Conservation (phyloP, 371 early-diverging fungal genomes). For the Mortierella sp. region DNA sequence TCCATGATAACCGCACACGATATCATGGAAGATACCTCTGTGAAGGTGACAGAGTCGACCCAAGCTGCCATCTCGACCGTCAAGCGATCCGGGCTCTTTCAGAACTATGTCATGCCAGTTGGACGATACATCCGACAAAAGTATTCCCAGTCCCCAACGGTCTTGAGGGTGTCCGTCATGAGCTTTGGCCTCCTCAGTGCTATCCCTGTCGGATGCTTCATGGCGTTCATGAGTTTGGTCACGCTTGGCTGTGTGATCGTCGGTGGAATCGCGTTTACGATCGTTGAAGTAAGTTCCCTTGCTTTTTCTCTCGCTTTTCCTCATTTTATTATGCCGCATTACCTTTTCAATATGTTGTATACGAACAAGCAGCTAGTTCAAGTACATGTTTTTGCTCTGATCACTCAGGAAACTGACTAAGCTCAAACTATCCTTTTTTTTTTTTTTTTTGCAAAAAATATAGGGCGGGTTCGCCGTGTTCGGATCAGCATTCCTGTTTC, state of each 20-base stretch:
- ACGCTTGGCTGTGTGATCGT: conserved; percentile 28
- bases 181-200: conserved; percentile 26
- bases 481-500: conserved; percentile 40
- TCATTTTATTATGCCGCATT: neutral
- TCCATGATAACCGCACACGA: conserved; percentile 12
- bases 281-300: conserved; percentile 22
- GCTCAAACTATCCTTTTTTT: neutral
- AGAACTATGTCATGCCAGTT: conserved; percentile 11
- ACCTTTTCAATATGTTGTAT: too few relatives aligned
- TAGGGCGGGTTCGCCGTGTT: conserved; percentile 40
- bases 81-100: conserved; percentile 11
- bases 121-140: neutral
- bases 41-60: conserved; percentile 19
- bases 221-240: conserved; percentile 29
- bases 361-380: too few relatives aligned
- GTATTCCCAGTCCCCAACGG: conserved; percentile 5
- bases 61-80: conserved; percentile 4
- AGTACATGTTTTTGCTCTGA: too few relatives aligned
- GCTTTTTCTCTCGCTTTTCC: neutral
- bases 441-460: neutral
- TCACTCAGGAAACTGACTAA: neutral
- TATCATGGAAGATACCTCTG: conserved; percentile 6
- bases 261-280: conserved; percentile 18
- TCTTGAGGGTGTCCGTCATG: conserved; percentile 12
- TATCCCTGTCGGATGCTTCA: conserved; percentile 31